These are phyloP conservation scores for Rhododendron griersonianum DNA, from an alignment of 148 eudicot genomes.

Conservation along the genomic window DNA sequence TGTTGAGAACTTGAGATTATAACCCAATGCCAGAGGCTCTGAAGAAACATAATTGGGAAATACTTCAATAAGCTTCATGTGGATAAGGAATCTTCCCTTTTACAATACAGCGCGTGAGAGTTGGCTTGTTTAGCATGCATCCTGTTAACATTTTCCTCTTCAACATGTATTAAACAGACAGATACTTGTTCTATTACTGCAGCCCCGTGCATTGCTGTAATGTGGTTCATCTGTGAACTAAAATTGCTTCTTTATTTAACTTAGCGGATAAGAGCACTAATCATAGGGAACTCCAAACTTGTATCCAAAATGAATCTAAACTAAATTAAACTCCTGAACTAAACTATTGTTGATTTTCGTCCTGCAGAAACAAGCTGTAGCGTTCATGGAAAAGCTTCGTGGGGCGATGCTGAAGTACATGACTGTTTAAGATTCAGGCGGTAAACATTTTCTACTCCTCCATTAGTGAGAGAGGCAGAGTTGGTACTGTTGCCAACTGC, in stretches of 20 bases:
- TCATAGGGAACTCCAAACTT: constrained; percentile 3
- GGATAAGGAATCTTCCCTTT: background rate
- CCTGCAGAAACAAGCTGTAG: constrained; percentile 77
- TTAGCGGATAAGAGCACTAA: background rate
- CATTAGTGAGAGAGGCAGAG: background rate
- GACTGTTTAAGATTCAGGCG: constrained; percentile 53
- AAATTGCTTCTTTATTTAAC: background rate
- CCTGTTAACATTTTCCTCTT: background rate
- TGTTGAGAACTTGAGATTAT: background rate
- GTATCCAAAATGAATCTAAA: background rate
- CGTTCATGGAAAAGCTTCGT: constrained; percentile 91
- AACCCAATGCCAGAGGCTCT: background rate
- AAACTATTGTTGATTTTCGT: constrained; percentile 9
- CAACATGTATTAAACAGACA: background rate
- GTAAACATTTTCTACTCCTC: background rate
- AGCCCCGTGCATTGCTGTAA: background rate
- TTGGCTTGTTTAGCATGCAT: background rate
- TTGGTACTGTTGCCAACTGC: background rate
- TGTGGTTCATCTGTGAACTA: background rate
- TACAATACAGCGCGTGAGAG: background rate
- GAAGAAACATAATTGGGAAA: background rate
- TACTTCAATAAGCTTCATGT: background rate
- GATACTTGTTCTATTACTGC: background rate
- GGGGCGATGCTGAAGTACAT: constrained; percentile 73
- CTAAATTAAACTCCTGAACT: background rate